Evolutionary conservation across 768 basidiomycete species (phyloP).

Genomic region (Mycena galericulata): DNA sequence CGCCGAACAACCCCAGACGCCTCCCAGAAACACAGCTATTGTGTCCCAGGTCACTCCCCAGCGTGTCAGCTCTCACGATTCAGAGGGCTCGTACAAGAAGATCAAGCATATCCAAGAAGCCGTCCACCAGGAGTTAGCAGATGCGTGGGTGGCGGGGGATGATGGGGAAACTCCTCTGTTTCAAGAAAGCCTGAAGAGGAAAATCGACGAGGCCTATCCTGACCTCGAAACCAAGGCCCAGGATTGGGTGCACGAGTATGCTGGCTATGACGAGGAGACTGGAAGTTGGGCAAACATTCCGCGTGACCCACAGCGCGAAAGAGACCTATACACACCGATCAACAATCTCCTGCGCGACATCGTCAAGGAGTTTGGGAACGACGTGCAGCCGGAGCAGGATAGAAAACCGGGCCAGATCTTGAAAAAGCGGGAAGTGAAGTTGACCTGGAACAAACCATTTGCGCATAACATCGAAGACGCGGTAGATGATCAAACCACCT

Average conservation of each 20-base stretch:
- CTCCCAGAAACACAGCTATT: background rate
- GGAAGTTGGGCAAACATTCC: background rate
- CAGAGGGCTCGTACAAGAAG: background rate
- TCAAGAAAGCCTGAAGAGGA: background rate
- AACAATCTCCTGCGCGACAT: background rate
- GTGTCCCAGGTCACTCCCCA: background rate
- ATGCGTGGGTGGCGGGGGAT: conserved; percentile 3
- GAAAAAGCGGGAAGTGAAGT: background rate
- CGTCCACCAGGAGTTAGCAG: background rate
- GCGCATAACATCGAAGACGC: background rate
- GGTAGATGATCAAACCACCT: background rate
- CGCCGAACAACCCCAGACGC: background rate
- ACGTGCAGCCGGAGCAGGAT: background rate
- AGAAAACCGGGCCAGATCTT: background rate
- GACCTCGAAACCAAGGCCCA: background rate
- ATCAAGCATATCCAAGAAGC: background rate
- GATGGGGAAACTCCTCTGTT: background rate
- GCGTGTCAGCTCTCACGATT: background rate
- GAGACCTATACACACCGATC: background rate
- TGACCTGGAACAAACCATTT: background rate
- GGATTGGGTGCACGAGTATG: background rate
- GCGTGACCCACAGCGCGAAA: background rate
- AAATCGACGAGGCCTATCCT: background rate
- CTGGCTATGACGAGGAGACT: background rate
- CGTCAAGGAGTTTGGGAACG: background rate